Conservation (phyloP, 192 early-diverging fungal genomes). For the Jimgerdemannia flammicorona region DNA sequence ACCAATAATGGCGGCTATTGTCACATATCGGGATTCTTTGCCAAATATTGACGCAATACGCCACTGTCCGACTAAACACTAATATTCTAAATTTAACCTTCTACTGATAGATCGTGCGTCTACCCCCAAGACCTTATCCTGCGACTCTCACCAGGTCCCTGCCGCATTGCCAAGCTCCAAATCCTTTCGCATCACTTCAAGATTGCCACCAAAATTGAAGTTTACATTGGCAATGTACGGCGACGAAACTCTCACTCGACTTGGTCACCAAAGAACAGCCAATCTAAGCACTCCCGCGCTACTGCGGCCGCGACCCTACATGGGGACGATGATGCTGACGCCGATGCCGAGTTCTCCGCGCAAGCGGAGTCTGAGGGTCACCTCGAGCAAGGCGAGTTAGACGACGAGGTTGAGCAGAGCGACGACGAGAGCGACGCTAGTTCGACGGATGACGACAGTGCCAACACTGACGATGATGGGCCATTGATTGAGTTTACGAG, state of each 20-base stretch:
- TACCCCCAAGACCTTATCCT: no score
- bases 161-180: conserved; percentile 59
- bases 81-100: no score
- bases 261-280: not conserved
- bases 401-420: conserved; percentile 8
- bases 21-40: no score
- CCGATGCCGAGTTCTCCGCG: not conserved
- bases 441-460: conserved; percentile 4
- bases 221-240: conserved; percentile 50
- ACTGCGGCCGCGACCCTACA: not conserved
- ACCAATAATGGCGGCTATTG: no score
- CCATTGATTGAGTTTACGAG: conserved; percentile 34
- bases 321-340: no score
- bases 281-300: conserved; percentile 2
- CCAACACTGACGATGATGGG: conserved; percentile 3
- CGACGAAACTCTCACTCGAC: not conserved
- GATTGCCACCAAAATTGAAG: conserved; percentile 66
- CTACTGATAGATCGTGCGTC: no score
- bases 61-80: no score
- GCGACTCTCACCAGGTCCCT: no score
- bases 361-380: not conserved
- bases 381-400: conserved; percentile 2
- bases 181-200: conserved; percentile 77
- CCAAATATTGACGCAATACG: no score
- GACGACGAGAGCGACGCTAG: conserved; percentile 4